A percentile compares a stretch with the other conserved stretches of the same genome.
Evolutionary conservation across 108 stramenopile genomes (phyloP).

Genomic region (Schizochytrium sp.): DNA sequence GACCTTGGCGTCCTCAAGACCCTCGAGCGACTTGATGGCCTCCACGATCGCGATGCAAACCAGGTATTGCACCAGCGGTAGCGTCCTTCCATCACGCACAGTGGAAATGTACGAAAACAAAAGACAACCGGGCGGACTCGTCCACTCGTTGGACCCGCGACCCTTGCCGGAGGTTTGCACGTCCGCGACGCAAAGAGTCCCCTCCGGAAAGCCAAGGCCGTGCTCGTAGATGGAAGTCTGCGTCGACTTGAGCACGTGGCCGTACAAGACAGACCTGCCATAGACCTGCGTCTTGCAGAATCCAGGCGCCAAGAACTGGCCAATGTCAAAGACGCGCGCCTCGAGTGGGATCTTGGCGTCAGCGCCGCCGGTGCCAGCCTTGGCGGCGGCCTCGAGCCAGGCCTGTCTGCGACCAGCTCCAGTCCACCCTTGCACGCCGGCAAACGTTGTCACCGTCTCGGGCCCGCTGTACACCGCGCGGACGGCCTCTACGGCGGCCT

Average conservation of each 20-base stretch:
- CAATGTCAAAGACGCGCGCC: background rate
- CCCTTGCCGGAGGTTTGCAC: slow-evolving; percentile 7
- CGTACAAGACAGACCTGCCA: background rate
- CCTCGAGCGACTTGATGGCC: background rate
- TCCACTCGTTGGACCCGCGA: background rate
- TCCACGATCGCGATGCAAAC: background rate
- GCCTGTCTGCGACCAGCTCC: background rate
- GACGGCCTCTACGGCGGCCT: background rate
- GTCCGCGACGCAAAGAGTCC: background rate
- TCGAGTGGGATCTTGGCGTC: background rate
- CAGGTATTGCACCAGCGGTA: background rate
- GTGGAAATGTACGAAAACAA: background rate
- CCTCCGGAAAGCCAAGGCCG: background rate
- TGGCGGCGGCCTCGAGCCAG: background rate
- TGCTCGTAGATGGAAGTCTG: background rate
- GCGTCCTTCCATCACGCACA: background rate
- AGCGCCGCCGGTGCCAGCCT: background rate
- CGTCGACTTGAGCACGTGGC: background rate
- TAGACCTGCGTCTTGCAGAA: background rate
- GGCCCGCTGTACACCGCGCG: background rate
- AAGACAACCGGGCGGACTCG: background rate
- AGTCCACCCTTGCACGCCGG: background rate
- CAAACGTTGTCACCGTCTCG: background rate
- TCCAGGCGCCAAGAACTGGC: background rate
- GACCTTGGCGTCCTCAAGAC: background rate